These are phyloP conservation scores for Zygosaccharomyces sapae DNA, from an alignment of 1,139 yeast species.

Conservation along the genomic window DNA sequence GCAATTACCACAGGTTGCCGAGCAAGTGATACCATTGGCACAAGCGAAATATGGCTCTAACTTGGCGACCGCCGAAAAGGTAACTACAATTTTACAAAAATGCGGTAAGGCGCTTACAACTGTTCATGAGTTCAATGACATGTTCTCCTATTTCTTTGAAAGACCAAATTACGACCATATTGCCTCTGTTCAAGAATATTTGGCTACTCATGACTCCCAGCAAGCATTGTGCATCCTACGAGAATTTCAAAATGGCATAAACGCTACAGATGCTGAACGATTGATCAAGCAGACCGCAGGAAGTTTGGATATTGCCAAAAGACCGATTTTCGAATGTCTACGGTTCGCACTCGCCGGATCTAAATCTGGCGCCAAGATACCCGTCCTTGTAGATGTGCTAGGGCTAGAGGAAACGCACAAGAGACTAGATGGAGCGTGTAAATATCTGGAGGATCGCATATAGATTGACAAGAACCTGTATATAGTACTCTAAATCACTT, in stretches of 20 bases:
- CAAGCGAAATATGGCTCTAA: conserved; percentile 15
- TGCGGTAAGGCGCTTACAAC: conserved; percentile 43
- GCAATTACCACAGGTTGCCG: conserved; percentile 40
- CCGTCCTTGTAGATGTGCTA: conserved; percentile 52
- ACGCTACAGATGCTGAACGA: conserved; percentile 27
- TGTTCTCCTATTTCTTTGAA: conserved; percentile 48
- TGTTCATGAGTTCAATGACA: conserved; percentile 45
- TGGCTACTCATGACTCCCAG: conserved; percentile 17
- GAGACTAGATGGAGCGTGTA: conserved; percentile 40
- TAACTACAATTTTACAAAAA: conserved; percentile 24
- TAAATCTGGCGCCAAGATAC: conserved; percentile 65
- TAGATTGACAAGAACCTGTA: neutral
- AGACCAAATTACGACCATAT: conserved; percentile 37
- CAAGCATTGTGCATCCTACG: conserved; percentile 20
- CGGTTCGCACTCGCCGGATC: conserved; percentile 74
- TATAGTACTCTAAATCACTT: conserved; percentile 6
- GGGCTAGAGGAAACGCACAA: conserved; percentile 45
- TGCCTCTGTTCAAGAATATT: conserved; percentile 24
- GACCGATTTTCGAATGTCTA: conserved; percentile 54
- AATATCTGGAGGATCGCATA: conserved; percentile 3
- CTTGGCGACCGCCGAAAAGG: conserved; percentile 19
- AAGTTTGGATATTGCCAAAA: conserved; percentile 37
- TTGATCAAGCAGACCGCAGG: conserved; percentile 21
- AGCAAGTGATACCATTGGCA: conserved; percentile 32
- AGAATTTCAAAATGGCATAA: conserved; percentile 12